Conservation (phyloP, 768 basidiomycete genomes). For the Termitomyces sp. region DNA sequence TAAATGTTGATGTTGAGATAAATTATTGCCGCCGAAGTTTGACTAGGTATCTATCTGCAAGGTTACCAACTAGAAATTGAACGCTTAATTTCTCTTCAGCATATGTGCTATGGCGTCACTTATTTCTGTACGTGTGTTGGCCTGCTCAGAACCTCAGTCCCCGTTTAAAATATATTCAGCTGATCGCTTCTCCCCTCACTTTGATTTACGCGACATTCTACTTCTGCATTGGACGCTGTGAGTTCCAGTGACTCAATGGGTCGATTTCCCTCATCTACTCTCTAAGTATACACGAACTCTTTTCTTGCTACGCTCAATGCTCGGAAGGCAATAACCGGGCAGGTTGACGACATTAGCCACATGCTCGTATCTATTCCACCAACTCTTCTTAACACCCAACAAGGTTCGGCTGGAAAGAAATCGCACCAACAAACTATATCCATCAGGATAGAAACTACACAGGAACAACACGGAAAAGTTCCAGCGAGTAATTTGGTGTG, state of each 20-base stretch:
- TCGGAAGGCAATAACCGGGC: conserved; percentile 32
- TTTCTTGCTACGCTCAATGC: conserved; percentile 52
- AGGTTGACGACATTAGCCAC: conserved; percentile 27
- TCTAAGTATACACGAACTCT: conserved; percentile 47
- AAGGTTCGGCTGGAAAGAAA: conserved; percentile 10
- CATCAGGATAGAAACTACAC: conserved; percentile 33
- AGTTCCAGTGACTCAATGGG: conserved; percentile 13
- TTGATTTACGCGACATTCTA: conserved; percentile 52
- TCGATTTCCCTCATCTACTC: not conserved
- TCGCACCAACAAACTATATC: conserved; percentile 25
- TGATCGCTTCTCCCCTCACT: conserved; percentile 37
- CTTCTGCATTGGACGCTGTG: conserved; percentile 48
- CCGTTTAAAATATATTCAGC: conserved; percentile 16
- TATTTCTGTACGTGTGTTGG: conserved; percentile 33
- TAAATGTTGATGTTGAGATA: not conserved
- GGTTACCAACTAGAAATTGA: not conserved
- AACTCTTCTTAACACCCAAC: conserved; percentile 20
- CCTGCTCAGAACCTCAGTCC: not conserved
- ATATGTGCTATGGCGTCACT: conserved; percentile 47
- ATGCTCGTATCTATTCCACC: conserved; percentile 31
- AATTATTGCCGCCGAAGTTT: conserved; percentile 21
- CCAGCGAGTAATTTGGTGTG: not conserved
- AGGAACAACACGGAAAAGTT: conserved; percentile 11
- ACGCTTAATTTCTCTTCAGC: conserved; percentile 19
- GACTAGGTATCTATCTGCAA: conserved; percentile 28